These are phyloP conservation scores for Nemania bipapillata DNA, from an alignment of 2,329 filamentous ascomycete genomes.

Conservation along the genomic window DNA sequence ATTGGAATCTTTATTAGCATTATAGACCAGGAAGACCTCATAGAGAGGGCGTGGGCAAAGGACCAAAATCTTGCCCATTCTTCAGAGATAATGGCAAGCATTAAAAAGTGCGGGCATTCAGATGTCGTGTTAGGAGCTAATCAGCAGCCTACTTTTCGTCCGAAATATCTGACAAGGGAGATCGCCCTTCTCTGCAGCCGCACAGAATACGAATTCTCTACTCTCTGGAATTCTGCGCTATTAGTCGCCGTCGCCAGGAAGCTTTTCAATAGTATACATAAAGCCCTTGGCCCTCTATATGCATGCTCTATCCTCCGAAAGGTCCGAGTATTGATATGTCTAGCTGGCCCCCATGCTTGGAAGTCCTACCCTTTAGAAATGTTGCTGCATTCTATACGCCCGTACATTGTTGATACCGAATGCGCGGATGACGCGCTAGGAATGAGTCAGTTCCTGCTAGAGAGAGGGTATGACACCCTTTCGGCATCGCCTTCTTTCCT, in stretches of 20 bases:
- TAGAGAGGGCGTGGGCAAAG: constrained; percentile 74
- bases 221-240: constrained; percentile 79
- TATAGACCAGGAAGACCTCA: constrained; percentile 79
- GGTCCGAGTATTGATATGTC: constrained; percentile 79
- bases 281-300: constrained; percentile 85
- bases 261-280: constrained; percentile 82
- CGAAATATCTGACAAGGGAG: constrained; percentile 78
- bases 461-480: constrained; percentile 73
- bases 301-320: constrained; percentile 88
- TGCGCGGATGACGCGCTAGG: constrained; percentile 92
- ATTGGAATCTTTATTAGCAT: constrained; percentile 79
- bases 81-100: constrained; percentile 72
- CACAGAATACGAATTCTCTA: constrained; percentile 71
- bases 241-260: constrained; percentile 79
- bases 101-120: constrained; percentile 76
- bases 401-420: constrained; percentile 82
- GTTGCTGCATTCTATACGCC: constrained; percentile 81
- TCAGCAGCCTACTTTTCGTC: constrained; percentile 87
- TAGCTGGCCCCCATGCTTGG: constrained; percentile 78
- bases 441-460: constrained; percentile 83
- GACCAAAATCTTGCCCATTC: constrained; percentile 69
- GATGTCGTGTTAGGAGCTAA: constrained; percentile 73
- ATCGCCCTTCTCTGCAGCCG: constrained; percentile 81
- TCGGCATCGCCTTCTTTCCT: constrained; percentile 76
- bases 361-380: constrained; percentile 88